Evolutionary conservation across 1,139 yeast species (phyloP), one percentile per base, ranked within the genome.

Genomic region (Hansenula sp.): DNA sequence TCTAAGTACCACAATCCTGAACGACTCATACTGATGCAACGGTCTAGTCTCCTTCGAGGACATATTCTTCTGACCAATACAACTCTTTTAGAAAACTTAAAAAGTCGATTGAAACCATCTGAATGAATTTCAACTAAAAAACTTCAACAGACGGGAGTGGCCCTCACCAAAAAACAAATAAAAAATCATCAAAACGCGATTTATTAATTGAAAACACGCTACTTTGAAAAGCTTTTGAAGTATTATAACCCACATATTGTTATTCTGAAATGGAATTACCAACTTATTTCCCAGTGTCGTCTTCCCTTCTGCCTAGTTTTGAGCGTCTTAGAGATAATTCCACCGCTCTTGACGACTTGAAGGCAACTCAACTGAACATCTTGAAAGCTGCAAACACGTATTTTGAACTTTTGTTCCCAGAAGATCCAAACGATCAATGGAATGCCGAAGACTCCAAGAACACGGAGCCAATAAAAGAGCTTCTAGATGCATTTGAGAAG

Each of bases 1-100:
- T 1, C 53, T 38, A 12, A 55, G 45, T 12, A 53, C 55, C 1
- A 53, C 42, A 20, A 55, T 42, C 3, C 44, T 43, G 43, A 55
- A 55, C 2, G 52, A 40, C 6, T 41, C 43, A 4, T 45, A 45
- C 6, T 36, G 38, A n/a, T 37, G 40, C n/a, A 44, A 13, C 3
- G 35, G 35, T 14, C 16, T 16, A 11, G 18, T 24, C n/a, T 24
- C 29, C 10, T 22, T 17, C 11, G 13, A 6, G 6, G 35, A 25
- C 29, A 33, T 25, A 6, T 6, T 18, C 16, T 24, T 22, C 13
- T 6, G 24, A 21, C 9, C 24, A 21, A 21, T 21, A 9, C 6
- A 7, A 9, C 9, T 21, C 9, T 21, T 6, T 21, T 7, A 7
- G 9, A 21, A 21, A 21, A 21, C 13, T 24, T 11, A 24, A 10